These are phyloP conservation scores for Davidsoniella virescens DNA, from an alignment of 2,329 filamentous ascomycete genomes.

Conservation along the genomic window DNA sequence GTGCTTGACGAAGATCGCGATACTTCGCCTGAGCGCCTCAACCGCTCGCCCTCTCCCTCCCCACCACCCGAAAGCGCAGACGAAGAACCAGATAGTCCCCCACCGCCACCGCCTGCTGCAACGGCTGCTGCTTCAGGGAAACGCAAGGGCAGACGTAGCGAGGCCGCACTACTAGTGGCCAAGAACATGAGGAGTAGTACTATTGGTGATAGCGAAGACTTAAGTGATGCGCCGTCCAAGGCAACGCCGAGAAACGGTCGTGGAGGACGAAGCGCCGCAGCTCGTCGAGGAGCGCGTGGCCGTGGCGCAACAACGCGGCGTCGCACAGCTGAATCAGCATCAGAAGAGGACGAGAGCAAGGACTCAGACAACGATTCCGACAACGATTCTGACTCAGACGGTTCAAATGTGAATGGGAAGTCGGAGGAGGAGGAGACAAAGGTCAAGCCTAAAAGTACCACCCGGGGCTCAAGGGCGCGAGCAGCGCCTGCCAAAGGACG, in stretches of 20 bases:
- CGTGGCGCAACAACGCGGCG: constrained; percentile 11
- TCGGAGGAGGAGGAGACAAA: constrained; percentile 24
- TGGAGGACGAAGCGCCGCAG: background rate
- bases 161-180: background rate
- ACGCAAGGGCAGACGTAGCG: constrained; percentile 15
- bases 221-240: constrained; percentile 26
- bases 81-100: background rate
- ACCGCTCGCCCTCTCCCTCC: constrained; percentile 16
- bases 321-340: constrained; percentile 12
- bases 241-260: constrained; percentile 16
- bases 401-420: background rate
- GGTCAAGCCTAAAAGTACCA: constrained; percentile 21
- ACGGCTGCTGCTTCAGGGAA: constrained; percentile 16
- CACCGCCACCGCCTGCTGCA: background rate
- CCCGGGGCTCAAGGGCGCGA: background rate
- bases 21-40: constrained; percentile 8
- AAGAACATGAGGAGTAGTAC: constrained; percentile 24
- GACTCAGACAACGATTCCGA: constrained; percentile 18
- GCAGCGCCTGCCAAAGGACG: background rate
- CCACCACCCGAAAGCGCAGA: constrained; percentile 15
- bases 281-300: constrained; percentile 19
- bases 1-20: constrained; percentile 16
- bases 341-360: constrained; percentile 23
- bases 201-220: constrained; percentile 36
- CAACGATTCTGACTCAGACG: background rate